Conservation (phyloP, 306 rosid genomes). For the Malus orientalis region DNA sequence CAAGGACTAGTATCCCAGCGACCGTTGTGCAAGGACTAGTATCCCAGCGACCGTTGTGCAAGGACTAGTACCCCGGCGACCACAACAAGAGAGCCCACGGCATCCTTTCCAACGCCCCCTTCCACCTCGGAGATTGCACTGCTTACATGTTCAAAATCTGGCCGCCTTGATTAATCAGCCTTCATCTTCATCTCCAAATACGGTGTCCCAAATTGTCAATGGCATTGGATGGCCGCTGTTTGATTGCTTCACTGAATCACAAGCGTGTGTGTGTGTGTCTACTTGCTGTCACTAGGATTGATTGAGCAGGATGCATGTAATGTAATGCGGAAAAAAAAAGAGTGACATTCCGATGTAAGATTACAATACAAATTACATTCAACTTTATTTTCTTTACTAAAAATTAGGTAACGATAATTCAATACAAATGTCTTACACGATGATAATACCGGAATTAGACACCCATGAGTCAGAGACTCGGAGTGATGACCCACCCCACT, state of each 20-base stretch:
- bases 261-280: no score
- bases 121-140: constrained; percentile 41
- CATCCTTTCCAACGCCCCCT: constrained; percentile 34
- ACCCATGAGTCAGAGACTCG: neutral
- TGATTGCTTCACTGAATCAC: no score
- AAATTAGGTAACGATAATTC: neutral
- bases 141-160: constrained; percentile 62
- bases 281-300: neutral
- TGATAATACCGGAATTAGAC: constrained; percentile 13
- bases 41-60: constrained; percentile 38
- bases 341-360: no score
- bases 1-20: constrained; percentile 55
- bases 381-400: no score
- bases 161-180: constrained; percentile 4
- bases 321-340: neutral
- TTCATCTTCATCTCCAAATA: neutral
- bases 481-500: neutral
- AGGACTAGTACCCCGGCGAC: constrained; percentile 59
- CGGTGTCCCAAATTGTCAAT: neutral
- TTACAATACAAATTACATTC: no score
- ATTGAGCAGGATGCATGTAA: neutral
- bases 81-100: constrained; percentile 77
- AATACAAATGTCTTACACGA: constrained; percentile 16
- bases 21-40: constrained; percentile 45
- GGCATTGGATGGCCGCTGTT: no score